Evolutionary conservation across 2,329 filamentous ascomycete species (phyloP), one percentile per base, ranked within the genome.

Genomic region (Bisporella sp.): DNA sequence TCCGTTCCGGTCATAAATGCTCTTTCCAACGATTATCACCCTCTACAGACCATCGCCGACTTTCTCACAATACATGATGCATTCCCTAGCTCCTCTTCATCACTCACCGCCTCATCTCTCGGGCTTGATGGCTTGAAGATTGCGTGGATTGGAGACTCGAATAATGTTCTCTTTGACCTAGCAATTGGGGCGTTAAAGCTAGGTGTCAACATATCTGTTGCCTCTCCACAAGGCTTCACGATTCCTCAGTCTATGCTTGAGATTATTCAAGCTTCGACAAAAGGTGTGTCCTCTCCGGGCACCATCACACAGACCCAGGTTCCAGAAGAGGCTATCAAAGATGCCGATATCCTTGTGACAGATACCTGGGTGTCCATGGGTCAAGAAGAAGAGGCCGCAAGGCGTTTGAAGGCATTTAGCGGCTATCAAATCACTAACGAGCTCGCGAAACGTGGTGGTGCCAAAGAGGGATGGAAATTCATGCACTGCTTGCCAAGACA

Each of bases 281-380:
- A 75, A 12, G 76, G 77, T 5, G 73, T 84, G 5, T 61, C 71
- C 12, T 75, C 71, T 0, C 75, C 84, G 1, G 87, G 87, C 12
- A 82, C 77, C 59, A 75, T 96, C 33, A 72, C 71, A 5, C 86
- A 95, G 69, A 95, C 89, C 0, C 85, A 77, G 28, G 73, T 86
- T 1, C 93, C 92, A 0, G 88, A 93, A 66, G 88, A 95, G 63
- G 93, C 65, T 5, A 82, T 96, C 64, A 87, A 87, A 72, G 74
- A 84, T 57, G 92, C 93, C 3, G 86, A 99, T 66, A 79, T 97
- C 48, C 74, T 99, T 51, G 90, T 97, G 28, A 99, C 93, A 1
- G 93, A 99, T 64, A 99, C 93, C 1, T 99, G 93, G 93, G 81
- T 99, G 32, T 95, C 89, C 1, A 99, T 99, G 93, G 93, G 93